Conservation (phyloP, 1,284 basidiomycete genomes). For the Pseudomicrostroma phylloplanum region DNA sequence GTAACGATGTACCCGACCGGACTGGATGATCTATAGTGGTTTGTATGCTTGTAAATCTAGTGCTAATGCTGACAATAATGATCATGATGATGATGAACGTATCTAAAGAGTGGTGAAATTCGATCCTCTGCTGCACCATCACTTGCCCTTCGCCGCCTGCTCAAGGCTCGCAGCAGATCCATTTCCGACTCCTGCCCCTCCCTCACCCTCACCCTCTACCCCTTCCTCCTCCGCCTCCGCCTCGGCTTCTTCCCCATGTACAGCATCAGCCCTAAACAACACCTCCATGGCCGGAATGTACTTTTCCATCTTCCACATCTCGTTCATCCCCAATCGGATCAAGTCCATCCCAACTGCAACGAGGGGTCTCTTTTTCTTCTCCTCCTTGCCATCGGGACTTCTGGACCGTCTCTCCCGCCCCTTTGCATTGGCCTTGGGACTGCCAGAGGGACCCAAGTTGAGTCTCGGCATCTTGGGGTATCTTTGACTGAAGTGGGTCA, state of each 20-base stretch:
- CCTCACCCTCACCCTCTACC: not conserved
- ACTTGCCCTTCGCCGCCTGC: too few relatives aligned
- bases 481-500: conserved; percentile 91
- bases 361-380: conserved; percentile 40
- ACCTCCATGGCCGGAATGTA: conserved; percentile 69
- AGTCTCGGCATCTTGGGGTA: conserved; percentile 76
- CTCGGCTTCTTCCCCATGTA: conserved; percentile 57
- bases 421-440: conserved; percentile 9
- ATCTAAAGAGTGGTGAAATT: too few relatives aligned
- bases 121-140: too few relatives aligned
- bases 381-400: not conserved
- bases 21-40: too few relatives aligned
- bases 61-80: too few relatives aligned
- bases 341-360: conserved; percentile 78
- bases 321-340: conserved; percentile 64
- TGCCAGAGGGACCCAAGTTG: not conserved
- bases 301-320: conserved; percentile 72
- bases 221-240: conserved; percentile 11
- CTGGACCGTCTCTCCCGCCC: too few relatives aligned
- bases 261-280: conserved; percentile 60
- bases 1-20: not conserved
- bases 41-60: too few relatives aligned
- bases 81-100: too few relatives aligned
- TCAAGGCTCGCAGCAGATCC: too few relatives aligned
- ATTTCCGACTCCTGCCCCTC: not conserved